Evolutionary conservation across 176 grass and related monocot genomes (phyloP), one percentile per base, ranked within the genome.

Genomic region (Triticum timopheevii): DNA sequence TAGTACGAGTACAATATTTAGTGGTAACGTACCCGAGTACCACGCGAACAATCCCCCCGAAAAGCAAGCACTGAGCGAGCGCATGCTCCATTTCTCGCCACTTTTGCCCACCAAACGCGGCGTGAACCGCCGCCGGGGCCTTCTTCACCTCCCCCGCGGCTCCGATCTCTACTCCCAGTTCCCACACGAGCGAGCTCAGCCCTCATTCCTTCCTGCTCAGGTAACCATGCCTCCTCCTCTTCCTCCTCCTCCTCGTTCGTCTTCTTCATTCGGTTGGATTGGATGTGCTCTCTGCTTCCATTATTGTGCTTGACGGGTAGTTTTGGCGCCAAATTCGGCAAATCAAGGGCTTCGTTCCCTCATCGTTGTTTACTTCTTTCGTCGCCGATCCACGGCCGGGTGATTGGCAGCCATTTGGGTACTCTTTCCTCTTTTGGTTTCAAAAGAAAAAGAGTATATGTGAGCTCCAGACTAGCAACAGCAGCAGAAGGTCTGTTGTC

Each of bases 41-140:
- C 50, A 54, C 50, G 50, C 50, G 50, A 54, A 54, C 50, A 54
- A 54, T 54, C 50, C 50, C 50, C 16, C 16, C 19, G 56, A 59
- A 59, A 59, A 22, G 20, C 9, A 59, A 70, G 68, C 40, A 76
- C 73, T 52, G 13, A 50, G 10, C 33, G n/a, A 79, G 47, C 56
- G 40, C 71, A 13, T 20, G 71, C 71, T 76, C 42, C 28, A 3
- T 38, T 87, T 9, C 30, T 81, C 69, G 2, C 52, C 69, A 44
- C 66, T 49, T 76, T 58, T 31, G 61, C 62, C 80, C 65, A 88
- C 80, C 73, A 83, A 88, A 78, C 73, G 62, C 47, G 73, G 36
- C 59, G 13, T 31, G 8, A 33, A 8, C 19, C 0, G 71, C 23
- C 11, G 61, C 33, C 56, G 76, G 33, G 52, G 28, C 76, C 62